phyloP scores from a whole-genome alignment of 1,284 basidiomycete genomes.

The Porogramme epimiltina region DNA sequence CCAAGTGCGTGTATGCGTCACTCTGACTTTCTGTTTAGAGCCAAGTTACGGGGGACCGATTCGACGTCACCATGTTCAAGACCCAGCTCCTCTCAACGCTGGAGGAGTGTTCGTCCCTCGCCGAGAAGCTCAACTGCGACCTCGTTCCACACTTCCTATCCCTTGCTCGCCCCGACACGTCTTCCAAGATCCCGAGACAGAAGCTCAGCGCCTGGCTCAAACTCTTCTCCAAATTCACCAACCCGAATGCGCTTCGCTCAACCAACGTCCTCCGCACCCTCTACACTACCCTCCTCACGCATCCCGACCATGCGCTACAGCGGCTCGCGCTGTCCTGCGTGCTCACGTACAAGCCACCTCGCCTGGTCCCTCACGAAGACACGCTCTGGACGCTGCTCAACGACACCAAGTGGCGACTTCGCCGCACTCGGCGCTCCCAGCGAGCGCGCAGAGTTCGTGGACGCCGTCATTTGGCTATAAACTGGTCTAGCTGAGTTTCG shows the following conservation, averaged over 20 bases:
- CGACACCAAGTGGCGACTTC: constrained; percentile 81
- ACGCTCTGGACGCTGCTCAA: constrained; percentile 78
- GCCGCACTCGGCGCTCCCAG: constrained; percentile 55
- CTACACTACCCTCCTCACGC: constrained; percentile 80
- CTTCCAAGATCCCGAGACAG: constrained; percentile 49
- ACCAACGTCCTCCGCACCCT: constrained; percentile 68
- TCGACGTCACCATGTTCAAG: constrained; percentile 80
- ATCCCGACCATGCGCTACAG: constrained; percentile 85
- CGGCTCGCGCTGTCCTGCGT: constrained; percentile 79
- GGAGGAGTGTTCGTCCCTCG: constrained; percentile 65
- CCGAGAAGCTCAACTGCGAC: constrained; percentile 84
- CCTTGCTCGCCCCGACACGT: constrained; percentile 44
- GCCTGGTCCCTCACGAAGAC: constrained; percentile 68
- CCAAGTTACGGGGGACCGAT: constrained; percentile 63
- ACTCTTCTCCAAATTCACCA: constrained; percentile 87
- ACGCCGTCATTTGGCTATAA: constrained; percentile 77
- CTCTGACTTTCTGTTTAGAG: constrained; percentile 41
- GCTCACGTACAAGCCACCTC: constrained; percentile 81
- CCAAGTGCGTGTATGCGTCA: constrained; percentile 32
- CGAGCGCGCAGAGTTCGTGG: constrained; percentile 75
- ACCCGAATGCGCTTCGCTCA: constrained; percentile 85
- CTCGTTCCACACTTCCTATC: constrained; percentile 81
- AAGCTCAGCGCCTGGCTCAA: constrained; percentile 79
- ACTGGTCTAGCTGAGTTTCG: too few species aligned
- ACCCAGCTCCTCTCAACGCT: constrained; percentile 75